Base-by-base conservation (phyloP, 306 rosid genomes). In the Fragaria vesca region DNA sequence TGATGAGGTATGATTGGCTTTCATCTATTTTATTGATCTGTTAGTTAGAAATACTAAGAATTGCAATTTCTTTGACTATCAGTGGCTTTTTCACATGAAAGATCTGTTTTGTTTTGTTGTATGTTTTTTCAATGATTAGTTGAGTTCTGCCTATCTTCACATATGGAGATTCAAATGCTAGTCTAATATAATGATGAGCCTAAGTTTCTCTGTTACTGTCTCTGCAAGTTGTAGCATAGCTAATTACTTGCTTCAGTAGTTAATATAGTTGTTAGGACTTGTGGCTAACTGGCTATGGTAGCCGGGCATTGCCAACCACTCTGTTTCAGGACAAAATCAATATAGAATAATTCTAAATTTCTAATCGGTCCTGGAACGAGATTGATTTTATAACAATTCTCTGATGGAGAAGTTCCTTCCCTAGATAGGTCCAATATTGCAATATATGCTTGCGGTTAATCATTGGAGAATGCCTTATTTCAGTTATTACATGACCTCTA, bases 1-100 rank as follows among this genome's bases (percentile, higher is more conserved):
- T 91, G 90, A 91, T 73, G 86, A 87, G 91, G 98, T 87, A 80
- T 73, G 86, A 67, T 66, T 67, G 21, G 34, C 47, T 61, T 77
- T 69, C 69, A 45, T 68, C 73, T 75, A n/a, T 55, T 42, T 60
- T 45, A 38, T 69, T 52, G 16, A 15, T 16, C 46, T 15, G 1
- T 9, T 16, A 61, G 58, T 43, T 45, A 12, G 17, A 26, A 24
- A 42, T 43, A 18, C 28, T 43, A 43, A 9, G 13, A 6, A n/a
- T 21, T 36, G 50, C 32, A 54, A 5, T 72, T 72, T 3, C 50
- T 54, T 72, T 36, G 50, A 69, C 18, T 52, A 12, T 2, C 72
- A 11, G 6, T 72, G 65, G 66, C 66, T 34, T 54, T 52, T 17
- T 40, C 34, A 16, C 8, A 47, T 28, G 45, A 71, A 48, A 28